Percentiles rank a stretch among this genome's conserved stretches.
These are phyloP conservation scores for Zalaria sp. DNA, from an alignment of 2,329 filamentous ascomycete species.

Conservation along the genomic window DNA sequence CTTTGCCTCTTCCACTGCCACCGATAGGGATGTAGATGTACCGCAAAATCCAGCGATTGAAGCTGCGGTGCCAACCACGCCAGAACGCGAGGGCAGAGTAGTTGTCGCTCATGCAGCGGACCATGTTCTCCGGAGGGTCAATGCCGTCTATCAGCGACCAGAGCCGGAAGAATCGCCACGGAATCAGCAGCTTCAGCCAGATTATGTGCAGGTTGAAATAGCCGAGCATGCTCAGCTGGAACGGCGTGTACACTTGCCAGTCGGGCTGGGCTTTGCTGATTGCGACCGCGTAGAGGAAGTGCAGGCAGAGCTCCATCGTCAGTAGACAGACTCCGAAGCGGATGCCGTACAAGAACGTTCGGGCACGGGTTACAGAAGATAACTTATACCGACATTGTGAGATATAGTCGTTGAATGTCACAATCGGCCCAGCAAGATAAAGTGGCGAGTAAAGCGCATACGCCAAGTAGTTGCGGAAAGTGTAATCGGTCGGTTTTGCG, in stretches of 20 bases:
- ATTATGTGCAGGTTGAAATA: slow-evolving; percentile 96
- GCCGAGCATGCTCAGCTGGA: slow-evolving; percentile 77
- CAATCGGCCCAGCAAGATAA: slow-evolving; percentile 81
- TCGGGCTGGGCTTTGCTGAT: slow-evolving; percentile 69
- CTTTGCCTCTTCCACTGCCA: slow-evolving; percentile 49
- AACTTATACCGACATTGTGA: slow-evolving; percentile 65
- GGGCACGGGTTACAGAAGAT: slow-evolving; percentile 46
- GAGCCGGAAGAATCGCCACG: slow-evolving; percentile 97
- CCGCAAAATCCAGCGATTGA: slow-evolving; percentile 85
- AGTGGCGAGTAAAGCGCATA: slow-evolving; percentile 86
- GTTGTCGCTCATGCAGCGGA: slow-evolving; percentile 90
- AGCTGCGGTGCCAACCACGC: slow-evolving; percentile 90
- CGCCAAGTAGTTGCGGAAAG: slow-evolving; percentile 74
- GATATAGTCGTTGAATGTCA: slow-evolving; percentile 98
- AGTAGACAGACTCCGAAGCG: slow-evolving; percentile 71
- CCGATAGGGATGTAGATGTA: slow-evolving; percentile 92
- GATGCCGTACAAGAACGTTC: slow-evolving; percentile 68
- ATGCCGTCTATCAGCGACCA: slow-evolving; percentile 85
- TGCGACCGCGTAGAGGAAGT: slow-evolving; percentile 86
- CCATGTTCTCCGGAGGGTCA: slow-evolving; percentile 96
- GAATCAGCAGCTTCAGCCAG: slow-evolving; percentile 92
- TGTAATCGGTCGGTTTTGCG: slow-evolving; percentile 56
- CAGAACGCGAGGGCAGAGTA: slow-evolving; percentile 85
- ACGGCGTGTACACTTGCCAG: slow-evolving; percentile 74
- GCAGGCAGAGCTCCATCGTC: slow-evolving; percentile 79